A percentile compares a stretch with the other conserved stretches of the same genome.
These are phyloP conservation scores for Yarrowia porcina DNA, from an alignment of 805 yeast species.

Conservation along the genomic window DNA sequence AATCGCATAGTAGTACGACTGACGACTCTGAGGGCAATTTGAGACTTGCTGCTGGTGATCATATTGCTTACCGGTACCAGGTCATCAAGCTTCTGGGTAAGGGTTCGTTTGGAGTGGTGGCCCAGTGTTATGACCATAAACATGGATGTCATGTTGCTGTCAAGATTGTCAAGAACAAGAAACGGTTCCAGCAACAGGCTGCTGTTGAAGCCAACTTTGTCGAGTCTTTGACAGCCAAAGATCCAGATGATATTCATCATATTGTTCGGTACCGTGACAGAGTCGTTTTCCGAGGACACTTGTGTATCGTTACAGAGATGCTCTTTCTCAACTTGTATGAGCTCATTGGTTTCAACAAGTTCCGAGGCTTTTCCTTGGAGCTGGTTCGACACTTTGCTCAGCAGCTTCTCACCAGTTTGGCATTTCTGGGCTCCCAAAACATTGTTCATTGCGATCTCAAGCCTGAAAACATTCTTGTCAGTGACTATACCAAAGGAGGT, in stretches of 20 bases:
- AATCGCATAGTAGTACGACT: constrained; percentile 42
- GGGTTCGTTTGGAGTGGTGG: constrained; percentile 81
- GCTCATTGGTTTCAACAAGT: constrained; percentile 41
- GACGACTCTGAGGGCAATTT: constrained; percentile 70
- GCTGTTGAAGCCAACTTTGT: constrained; percentile 70
- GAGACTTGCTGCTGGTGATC: constrained; percentile 56
- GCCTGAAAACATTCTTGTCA: constrained; percentile 75
- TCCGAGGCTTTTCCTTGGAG: constrained; percentile 38
- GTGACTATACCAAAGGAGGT: constrained; percentile 43
- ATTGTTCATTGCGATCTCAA: constrained; percentile 83
- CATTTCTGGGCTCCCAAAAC: constrained; percentile 52
- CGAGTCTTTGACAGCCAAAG: constrained; percentile 45
- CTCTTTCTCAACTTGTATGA: constrained; percentile 67
- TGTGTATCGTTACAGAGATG: constrained; percentile 75
- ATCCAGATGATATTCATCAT: constrained; percentile 37
- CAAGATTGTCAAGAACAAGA: constrained; percentile 70
- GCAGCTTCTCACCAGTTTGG: constrained; percentile 58
- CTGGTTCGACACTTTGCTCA: constrained; percentile 45
- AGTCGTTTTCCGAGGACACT: constrained; percentile 75
- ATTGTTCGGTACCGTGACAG: constrained; percentile 61
- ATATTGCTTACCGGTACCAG: constrained; percentile 70
- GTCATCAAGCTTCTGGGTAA: constrained; percentile 59
- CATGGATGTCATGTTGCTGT: constrained; percentile 59
- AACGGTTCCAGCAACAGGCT: constrained; percentile 73
- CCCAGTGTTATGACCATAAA: constrained; percentile 66